Evolutionary conservation across 2,329 filamentous ascomycete species (phyloP).

Genomic region (Leptographium flavum): DNA sequence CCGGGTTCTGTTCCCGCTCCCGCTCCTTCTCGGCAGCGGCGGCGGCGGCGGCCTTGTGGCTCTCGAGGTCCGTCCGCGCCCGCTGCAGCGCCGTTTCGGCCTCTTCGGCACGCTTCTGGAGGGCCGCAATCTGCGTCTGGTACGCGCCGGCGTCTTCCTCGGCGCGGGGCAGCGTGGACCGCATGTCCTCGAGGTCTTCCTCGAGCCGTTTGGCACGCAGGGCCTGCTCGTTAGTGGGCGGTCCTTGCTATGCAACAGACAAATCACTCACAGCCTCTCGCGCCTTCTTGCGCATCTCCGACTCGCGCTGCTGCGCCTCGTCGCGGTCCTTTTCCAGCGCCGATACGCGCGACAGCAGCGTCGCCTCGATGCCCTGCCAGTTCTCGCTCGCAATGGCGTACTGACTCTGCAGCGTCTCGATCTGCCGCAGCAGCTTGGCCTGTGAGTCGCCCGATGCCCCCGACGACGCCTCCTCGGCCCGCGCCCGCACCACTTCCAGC

Average conservation of each 20-base stretch:
- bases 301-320: slow-evolving; percentile 69
- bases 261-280: slow-evolving; percentile 59
- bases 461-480: slow-evolving; percentile 80
- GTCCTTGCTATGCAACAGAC: not conserved
- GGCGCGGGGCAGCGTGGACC: slow-evolving; percentile 46
- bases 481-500: slow-evolving; percentile 70
- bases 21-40: not conserved
- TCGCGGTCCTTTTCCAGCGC: slow-evolving; percentile 83
- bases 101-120: slow-evolving; percentile 52
- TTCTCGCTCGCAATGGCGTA: slow-evolving; percentile 91
- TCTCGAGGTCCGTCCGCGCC: slow-evolving; percentile 33
- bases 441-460: slow-evolving; percentile 70
- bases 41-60: slow-evolving; percentile 24
- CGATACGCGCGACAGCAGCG: slow-evolving; percentile 61
- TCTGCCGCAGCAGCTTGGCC: slow-evolving; percentile 79
- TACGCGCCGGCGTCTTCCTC: slow-evolving; percentile 49
- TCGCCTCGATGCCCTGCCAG: slow-evolving; percentile 92
- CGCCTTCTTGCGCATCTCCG: slow-evolving; percentile 77
- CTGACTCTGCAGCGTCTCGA: slow-evolving; percentile 90
- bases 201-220: slow-evolving; percentile 52
- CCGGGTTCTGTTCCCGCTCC: slow-evolving; percentile 13
- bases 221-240: too few species aligned
- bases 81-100: slow-evolving; percentile 51
- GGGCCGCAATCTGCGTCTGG: slow-evolving; percentile 41
- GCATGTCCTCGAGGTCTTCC: slow-evolving; percentile 65